Evolutionary conservation across 176 grass and related monocot genomes (phyloP), one percentile per base, ranked within the genome.

Genomic region (Microstegium vimineum): DNA sequence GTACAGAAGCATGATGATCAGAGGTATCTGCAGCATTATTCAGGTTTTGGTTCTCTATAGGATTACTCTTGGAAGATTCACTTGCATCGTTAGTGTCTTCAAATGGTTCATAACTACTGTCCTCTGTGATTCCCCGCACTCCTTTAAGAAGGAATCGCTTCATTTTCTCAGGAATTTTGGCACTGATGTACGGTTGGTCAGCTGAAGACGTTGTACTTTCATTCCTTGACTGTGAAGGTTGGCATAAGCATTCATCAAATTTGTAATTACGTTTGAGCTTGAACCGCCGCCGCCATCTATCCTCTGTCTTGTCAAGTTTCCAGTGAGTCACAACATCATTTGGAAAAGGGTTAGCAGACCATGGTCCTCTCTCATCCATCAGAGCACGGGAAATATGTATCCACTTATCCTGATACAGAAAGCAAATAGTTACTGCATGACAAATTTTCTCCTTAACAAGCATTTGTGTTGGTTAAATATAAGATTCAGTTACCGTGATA

Each of bases 251-350:
- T 38, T 94, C 92, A 74, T 98, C 95, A 77, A 94, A 93, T 80
- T 93, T 94, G 83, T 98, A 98, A 70, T 98, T 98, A 60, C 92
- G 86, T 82, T 94, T 98, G 52, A 98, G 90, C 75, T 98, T 98
- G 47, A 83, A 69, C 51, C 95, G 91, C 25, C 95, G 88, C 9
- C 95, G 82, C 95, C 95, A 98, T 74, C 76, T 94, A 86, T 94
- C 95, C 76, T 98, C 92, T 72, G 90, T 98, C 85, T 94, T 98
- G 57, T 98, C 95, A 42, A 93, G 95, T 85, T 94, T 94, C 95
- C 95, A 98, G 68, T 88, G 81, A 35, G 90, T 91, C 69, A 77
- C 82, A 60, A 67, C 70, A 82, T 87, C 88, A 69, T 98, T 98
- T 81, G 95, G 95, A 77, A 98, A 98, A 47, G 95, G 90, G 56